Base-by-base conservation (phyloP, 1,139 yeast genomes). In the Lodderomyces orthopsilosis region DNA sequence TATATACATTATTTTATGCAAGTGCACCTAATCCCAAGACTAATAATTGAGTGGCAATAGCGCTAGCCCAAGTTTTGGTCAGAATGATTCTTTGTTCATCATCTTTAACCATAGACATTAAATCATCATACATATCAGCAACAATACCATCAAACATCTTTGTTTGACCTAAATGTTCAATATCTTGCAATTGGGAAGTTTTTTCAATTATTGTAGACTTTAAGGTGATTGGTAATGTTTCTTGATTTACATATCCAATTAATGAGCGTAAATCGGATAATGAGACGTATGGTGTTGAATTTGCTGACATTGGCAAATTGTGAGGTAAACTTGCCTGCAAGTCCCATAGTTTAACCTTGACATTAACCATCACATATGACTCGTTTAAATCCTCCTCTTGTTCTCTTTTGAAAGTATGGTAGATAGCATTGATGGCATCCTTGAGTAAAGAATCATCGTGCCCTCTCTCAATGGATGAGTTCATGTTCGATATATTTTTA, bases 171-270 rank as follows among this genome's bases (percentile, higher is more conserved):
- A 79, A 65, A 43, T 62, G 61, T 27, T 76, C 70, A n/a, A 71
- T 58, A 50, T 75, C 71, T 43, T 73, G 66, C 47, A 83, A 69
- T 43, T 79, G 81, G 7, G 77, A 64, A 23, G 82, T 50, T 52
- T 75, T 81, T 53, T 83, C 83, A 41, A 82, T 84, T 26, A 81
- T 77, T 24, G 85, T 74, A 42, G 85, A 79, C 42, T 74, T 74
- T 33, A 79, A 68, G 4, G 74, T 70, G 6, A 58, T 68, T 43
- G 65, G 77, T 52, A 49, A 45, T 21, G 53, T 55, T 19, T 62
- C 65, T 32, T 61, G 62, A 54, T 85, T 85, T 37, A 85, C 73
- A 51, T 76, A 83, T 3, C 82, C 67, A 17, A 85, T 73, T 37
- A 85, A 65, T 0, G 85, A 77, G 51, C 82, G 71, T 51, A 85